Base-by-base conservation (phyloP, 805 yeast species). In the Tetrapisispora phaffii region DNA sequence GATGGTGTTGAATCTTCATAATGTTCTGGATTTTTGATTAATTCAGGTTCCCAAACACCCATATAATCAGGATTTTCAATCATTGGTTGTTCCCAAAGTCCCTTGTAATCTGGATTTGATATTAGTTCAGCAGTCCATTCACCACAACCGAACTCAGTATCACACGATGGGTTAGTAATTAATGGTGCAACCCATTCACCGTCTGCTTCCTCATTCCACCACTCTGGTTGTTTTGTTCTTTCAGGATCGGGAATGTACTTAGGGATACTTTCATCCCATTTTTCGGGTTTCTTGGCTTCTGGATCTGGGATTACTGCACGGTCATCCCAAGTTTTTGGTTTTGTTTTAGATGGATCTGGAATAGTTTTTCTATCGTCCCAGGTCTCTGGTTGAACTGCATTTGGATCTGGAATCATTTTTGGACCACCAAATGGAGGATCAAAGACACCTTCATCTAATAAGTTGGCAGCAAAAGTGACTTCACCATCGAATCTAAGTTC, bases 141-240 rank as follows among this genome's bases (percentile, higher is more conserved):
- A 36, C 96, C 96, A 65, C 97, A 88, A 6, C 95, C 94, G 44
- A 71, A 74, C 28, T 63, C 53, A 13, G 58, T 55, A 26, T 66
- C 70, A 65, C 97, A 88, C 47, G 69, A 77, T 10, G 96, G 96
- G 60, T 88, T 88, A 38, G 68, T 68, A 39, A 87, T 70, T 40
- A 70, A 62, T 22, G 90, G 88, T 2, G 88, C 82, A 36, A 69
- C 56, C 94, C 94, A 89, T 56, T 73, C 80, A 5, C 96, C 96
- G 59, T 87, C 95, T 59, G 83, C 89, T 52, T 81, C 89, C 35
- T 85, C 95, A 58, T 85, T 85, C 96, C 96, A 88, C 57, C 75
- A 81, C 7, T 17, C 23, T 38, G 70, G 82, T 17, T 96, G 96
- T 55, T 72, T 75, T 28, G 48, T 57, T 24, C 85, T 81, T 1